Evolutionary conservation across 345 rosid species (phyloP).

Genomic region (Sisymbrium irio): DNA sequence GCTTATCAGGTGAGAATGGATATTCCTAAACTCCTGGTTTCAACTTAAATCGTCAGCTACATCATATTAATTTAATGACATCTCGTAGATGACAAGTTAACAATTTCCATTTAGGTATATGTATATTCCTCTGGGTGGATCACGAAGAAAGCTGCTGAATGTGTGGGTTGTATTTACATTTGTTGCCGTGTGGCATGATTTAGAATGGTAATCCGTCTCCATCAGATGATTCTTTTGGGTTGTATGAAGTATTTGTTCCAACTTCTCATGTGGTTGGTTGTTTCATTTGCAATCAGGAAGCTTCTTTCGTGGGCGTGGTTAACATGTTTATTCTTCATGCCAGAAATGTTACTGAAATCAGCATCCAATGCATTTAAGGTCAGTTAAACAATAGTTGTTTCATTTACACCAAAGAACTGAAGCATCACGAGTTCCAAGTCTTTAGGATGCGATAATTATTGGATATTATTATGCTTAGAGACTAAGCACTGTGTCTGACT

Average conservation of each 20-base stretch:
- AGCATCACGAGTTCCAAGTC: background rate
- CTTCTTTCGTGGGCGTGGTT: slow-evolving; percentile 99
- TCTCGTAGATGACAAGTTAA: background rate
- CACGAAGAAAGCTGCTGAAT: slow-evolving; percentile 75
- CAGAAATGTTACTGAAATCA: slow-evolving; percentile 87
- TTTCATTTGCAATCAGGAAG: slow-evolving; percentile 60
- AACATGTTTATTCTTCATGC: slow-evolving; percentile 87
- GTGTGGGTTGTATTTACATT: slow-evolving; percentile 92
- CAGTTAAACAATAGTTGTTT: background rate
- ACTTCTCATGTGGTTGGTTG: slow-evolving; percentile 27
- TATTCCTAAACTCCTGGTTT: slow-evolving; percentile 17
- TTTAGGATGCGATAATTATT: too few relatives aligned
- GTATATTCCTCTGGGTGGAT: slow-evolving; percentile 96
- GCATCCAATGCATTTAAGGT: slow-evolving; percentile 69
- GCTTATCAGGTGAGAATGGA: slow-evolving; percentile 76
- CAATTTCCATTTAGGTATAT: slow-evolving; percentile 56
- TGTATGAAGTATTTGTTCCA: background rate
- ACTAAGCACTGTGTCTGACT: too few relatives aligned
- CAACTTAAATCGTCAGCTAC: background rate
- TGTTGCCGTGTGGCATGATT: slow-evolving; percentile 96
- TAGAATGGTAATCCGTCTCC: slow-evolving; percentile 65
- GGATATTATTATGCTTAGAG: too few relatives aligned
- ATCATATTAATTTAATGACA: background rate
- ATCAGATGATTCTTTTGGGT: slow-evolving; percentile 16
- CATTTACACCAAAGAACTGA: background rate